Conservation (phyloP, 2,329 filamentous ascomycete species). For the Fusarium citri region DNA sequence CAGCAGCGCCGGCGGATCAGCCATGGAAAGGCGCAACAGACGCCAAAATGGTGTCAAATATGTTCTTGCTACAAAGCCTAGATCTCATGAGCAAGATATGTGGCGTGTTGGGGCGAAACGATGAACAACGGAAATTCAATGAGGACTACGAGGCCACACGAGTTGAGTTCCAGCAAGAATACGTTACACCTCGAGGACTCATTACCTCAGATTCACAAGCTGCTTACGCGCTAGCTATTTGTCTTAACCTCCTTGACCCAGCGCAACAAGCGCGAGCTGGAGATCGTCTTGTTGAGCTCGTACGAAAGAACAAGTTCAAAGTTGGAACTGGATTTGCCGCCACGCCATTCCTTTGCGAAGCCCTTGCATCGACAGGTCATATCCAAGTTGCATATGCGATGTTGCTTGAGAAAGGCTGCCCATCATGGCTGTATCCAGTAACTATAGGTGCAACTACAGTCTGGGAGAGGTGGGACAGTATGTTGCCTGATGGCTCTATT, state of each 20-base stretch:
- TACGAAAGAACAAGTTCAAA: conserved; percentile 23
- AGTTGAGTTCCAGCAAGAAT: conserved; percentile 21
- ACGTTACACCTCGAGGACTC: conserved; percentile 12
- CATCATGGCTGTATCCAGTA: conserved; percentile 62
- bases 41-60: conserved; percentile 56
- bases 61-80: conserved; percentile 58
- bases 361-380: not conserved
- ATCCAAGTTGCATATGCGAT: conserved; percentile 46
- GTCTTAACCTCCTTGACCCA: conserved; percentile 10
- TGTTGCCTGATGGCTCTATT: conserved; percentile 56
- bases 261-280: conserved; percentile 4
- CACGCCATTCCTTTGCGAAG: conserved; percentile 40
- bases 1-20: conserved; percentile 51
- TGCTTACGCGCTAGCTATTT: conserved; percentile 22
- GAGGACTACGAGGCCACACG: not conserved
- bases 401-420: conserved; percentile 57
- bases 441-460: conserved; percentile 60
- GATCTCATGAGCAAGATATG: conserved; percentile 47
- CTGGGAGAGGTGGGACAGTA: conserved; percentile 63
- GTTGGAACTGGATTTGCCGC: conserved; percentile 49
- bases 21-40: conserved; percentile 55
- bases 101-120: not conserved
- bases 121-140: not conserved
- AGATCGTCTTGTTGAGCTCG: conserved; percentile 5
- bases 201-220: conserved; percentile 26